These are phyloP conservation scores for Dimargaris verticillata DNA, from an alignment of 192 early-diverging fungal species.

Conservation along the genomic window DNA sequence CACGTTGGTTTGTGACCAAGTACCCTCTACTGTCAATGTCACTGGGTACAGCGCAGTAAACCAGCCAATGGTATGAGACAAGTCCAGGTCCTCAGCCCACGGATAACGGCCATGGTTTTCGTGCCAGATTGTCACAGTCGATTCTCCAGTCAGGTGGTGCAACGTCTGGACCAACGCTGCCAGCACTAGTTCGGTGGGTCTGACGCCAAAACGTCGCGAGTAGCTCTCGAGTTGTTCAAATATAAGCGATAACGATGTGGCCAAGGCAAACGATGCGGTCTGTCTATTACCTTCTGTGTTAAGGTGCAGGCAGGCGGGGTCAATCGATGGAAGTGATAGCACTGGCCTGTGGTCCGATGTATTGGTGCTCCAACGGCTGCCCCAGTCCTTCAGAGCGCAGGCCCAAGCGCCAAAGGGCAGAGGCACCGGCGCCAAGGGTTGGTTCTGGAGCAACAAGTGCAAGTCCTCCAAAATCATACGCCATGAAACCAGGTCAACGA, in stretches of 20 bases:
- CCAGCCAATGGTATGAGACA: conserved; percentile 16
- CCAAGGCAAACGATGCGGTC: neutral
- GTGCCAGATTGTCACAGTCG: neutral
- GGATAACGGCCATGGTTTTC: conserved; percentile 3
- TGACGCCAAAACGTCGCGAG: neutral
- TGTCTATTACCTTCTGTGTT: neutral
- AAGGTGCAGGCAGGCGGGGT: neutral
- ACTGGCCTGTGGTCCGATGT: no score
- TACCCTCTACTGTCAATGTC: neutral
- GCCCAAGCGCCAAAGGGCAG: no score
- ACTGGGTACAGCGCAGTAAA: conserved; percentile 15
- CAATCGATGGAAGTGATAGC: no score
- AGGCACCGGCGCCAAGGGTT: no score
- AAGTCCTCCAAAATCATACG: conserved; percentile 18
- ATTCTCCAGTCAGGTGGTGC: neutral
- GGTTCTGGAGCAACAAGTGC: neutral
- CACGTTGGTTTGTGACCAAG: no score
- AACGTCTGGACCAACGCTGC: neutral
- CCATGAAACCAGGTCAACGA: conserved; percentile 20
- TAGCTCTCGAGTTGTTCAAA: no score
- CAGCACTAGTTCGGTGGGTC: neutral
- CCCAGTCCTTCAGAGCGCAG: no score
- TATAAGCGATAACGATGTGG: no score
- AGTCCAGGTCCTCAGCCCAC: neutral
- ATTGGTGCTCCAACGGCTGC: no score